Evolutionary conservation across 805 yeast genomes (phyloP).

Genomic region (Saccharomyces cerevisiae): DNA sequence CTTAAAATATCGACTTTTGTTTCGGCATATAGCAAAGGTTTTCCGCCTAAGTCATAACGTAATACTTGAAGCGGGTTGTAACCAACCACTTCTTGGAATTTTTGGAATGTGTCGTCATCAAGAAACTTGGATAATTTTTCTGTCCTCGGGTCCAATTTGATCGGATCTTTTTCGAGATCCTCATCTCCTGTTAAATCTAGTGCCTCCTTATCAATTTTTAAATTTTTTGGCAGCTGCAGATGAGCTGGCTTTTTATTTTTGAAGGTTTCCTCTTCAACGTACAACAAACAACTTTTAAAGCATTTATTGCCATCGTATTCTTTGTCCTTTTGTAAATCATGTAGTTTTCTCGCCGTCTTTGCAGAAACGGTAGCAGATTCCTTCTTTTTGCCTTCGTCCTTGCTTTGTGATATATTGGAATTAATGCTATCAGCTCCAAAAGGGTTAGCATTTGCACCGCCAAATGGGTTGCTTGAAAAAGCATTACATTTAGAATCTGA

Average conservation of each 20-base stretch:
- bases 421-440: constrained; percentile 28
- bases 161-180: constrained; percentile 23
- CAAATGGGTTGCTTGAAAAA: constrained; percentile 23
- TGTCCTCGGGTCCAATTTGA: constrained; percentile 34
- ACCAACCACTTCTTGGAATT: constrained; percentile 64
- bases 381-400: constrained; percentile 1
- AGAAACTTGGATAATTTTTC: constrained; percentile 46
- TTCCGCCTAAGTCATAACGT: constrained; percentile 74
- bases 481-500: constrained; percentile 20
- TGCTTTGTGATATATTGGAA: not conserved
- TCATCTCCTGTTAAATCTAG: constrained; percentile 37
- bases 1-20: constrained; percentile 32
- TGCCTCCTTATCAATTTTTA: constrained; percentile 44
- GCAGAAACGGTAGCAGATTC: constrained; percentile 22
- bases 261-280: constrained; percentile 63
- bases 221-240: constrained; percentile 40
- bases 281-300: constrained; percentile 60
- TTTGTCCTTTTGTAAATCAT: constrained; percentile 21
- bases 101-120: constrained; percentile 72
- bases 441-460: constrained; percentile 15
- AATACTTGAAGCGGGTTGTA: constrained; percentile 83
- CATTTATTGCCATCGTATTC: constrained; percentile 16
- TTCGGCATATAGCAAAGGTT: constrained; percentile 62
- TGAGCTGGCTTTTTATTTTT: constrained; percentile 43
- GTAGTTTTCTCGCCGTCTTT: constrained; percentile 29